Percentiles rank a stretch among this genome's conserved stretches.
Evolutionary conservation across 2,329 filamentous ascomycete genomes (phyloP).

Genomic region (Raffaelea arxii): DNA sequence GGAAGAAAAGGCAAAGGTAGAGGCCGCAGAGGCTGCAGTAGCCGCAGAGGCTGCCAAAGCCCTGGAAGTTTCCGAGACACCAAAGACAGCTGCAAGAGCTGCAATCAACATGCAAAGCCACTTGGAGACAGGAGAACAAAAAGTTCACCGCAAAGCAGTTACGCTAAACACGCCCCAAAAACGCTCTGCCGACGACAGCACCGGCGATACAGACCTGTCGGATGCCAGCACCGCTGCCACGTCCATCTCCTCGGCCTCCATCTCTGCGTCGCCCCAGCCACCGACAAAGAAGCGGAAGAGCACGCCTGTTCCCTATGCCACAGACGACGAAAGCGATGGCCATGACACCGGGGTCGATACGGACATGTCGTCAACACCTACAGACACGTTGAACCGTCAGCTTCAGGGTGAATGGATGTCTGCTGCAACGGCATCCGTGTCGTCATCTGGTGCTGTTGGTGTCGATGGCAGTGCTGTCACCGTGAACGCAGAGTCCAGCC

Average conservation of each 20-base stretch:
- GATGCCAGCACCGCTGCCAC: too few relatives aligned
- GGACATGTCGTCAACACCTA: constrained; percentile 10
- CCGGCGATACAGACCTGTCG: too few relatives aligned
- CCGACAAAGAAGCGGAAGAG: constrained; percentile 8
- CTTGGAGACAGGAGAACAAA: too few relatives aligned
- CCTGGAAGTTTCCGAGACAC: not conserved
- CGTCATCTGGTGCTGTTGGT: not conserved
- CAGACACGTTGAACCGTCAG: constrained; percentile 4
- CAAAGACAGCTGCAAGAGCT: not conserved
- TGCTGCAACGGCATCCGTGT: constrained; percentile 17
- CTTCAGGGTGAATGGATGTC: constrained; percentile 9
- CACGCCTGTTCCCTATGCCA: constrained; percentile 10
- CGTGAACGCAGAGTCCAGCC: constrained; percentile 9
- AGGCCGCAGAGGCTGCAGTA: not conserved
- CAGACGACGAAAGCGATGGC: constrained; percentile 6
- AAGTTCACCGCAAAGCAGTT: too few relatives aligned
- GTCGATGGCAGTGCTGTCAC: not conserved
- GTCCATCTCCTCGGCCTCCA: too few relatives aligned
- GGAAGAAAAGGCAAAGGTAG: not conserved
- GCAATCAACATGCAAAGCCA: too few relatives aligned
- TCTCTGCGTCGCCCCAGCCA: too few relatives aligned
- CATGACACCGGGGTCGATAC: constrained; percentile 4
- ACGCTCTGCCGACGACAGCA: not conserved
- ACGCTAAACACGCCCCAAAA: too few relatives aligned
- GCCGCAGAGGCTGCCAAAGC: not conserved